These are phyloP conservation scores for Gossypium trilobum DNA, from an alignment of 441 rosid genomes.

Conservation along the genomic window DNA sequence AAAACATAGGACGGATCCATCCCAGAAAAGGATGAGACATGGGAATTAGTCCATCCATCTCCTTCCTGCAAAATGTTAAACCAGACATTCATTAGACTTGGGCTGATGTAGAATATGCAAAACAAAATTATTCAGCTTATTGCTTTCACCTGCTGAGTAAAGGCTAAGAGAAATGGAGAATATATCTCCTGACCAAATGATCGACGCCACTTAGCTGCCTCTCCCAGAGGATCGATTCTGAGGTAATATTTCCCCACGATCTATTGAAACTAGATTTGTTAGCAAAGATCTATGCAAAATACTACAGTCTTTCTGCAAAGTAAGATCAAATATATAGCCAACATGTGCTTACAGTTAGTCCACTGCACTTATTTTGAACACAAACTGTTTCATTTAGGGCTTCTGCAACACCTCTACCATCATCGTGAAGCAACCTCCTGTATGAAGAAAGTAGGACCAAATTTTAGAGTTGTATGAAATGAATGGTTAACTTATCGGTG, in stretches of 20 bases:
- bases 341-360: slow-evolving; percentile 33
- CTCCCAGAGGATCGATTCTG: slow-evolving; percentile 52
- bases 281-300: slow-evolving; percentile 1
- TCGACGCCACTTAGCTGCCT: slow-evolving; percentile 69
- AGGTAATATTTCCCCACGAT: slow-evolving; percentile 56
- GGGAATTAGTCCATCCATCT: slow-evolving; percentile 32
- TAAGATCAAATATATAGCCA: background rate
- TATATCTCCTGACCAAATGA: slow-evolving; percentile 68
- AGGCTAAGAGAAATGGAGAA: slow-evolving; percentile 64
- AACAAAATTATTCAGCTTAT: slow-evolving; percentile 8
- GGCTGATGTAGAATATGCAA: background rate
- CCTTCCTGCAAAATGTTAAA: slow-evolving; percentile 37
- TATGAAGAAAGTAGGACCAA: slow-evolving; percentile 4
- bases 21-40: slow-evolving; percentile 38
- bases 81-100: slow-evolving; percentile 8
- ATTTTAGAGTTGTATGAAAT: background rate
- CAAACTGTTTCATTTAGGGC: slow-evolving; percentile 45
- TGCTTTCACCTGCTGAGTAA: slow-evolving; percentile 55
- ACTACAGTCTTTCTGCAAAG: background rate
- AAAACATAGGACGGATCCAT: slow-evolving; percentile 52
- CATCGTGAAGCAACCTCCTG: slow-evolving; percentile 43
- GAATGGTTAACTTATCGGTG: background rate
- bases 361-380: slow-evolving; percentile 26
- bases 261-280: slow-evolving; percentile 21
- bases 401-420: slow-evolving; percentile 42